Base-by-base conservation (phyloP, 2,329 filamentous ascomycete species). In the Beauveria brongniartii region DNA sequence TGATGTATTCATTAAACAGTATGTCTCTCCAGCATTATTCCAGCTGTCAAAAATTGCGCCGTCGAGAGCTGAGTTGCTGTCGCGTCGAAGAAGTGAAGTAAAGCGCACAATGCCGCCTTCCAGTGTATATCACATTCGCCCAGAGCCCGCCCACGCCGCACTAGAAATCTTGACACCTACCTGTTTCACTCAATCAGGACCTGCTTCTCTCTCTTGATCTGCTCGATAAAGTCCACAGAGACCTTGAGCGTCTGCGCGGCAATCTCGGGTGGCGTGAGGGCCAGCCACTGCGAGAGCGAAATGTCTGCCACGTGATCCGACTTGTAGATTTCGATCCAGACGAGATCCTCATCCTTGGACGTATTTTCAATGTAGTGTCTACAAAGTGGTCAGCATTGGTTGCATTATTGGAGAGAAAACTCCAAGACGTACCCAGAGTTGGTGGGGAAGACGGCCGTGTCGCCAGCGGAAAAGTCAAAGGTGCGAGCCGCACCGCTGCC, bases 311-410 rank as follows among this genome's bases (percentile, higher is more conserved):
- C 84, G 2, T 81, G 79, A 63, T 89, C 84, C 47, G 80, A 82
- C 73, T 87, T 88, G 76, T 87, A 89, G 20, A 89, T 81, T 69
- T 89, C 87, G 34, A 89, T 81, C 82, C 83, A 89, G 5, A 86
- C 77, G 3, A 90, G 75, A 55, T 86, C 83, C 63, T 88, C 83
- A 0, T 79, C 82, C 1, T 83, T 75, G 0, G 83, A 86, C 0
- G 80, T 85, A 69, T 89, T 90, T 65, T 89, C 85, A 61, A 90
- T 85, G 66, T 89, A 89, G 66, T 89, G 87, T 0, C 85, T 75
- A 40, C 2, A 9, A 10, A 30, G 1, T 57, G 40, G 43, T 2
- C n/a, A 52, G 63, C 3, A 10, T n/a, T 10, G 3, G 18, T 52
- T 41, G 28, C 30, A 51, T 3, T 26, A 20, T 6, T 26, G n/a